A percentile compares a stretch with the other conserved stretches of the same genome.
Conservation (phyloP, 306 rosid genomes). For the Cicer pinnatifidum region DNA sequence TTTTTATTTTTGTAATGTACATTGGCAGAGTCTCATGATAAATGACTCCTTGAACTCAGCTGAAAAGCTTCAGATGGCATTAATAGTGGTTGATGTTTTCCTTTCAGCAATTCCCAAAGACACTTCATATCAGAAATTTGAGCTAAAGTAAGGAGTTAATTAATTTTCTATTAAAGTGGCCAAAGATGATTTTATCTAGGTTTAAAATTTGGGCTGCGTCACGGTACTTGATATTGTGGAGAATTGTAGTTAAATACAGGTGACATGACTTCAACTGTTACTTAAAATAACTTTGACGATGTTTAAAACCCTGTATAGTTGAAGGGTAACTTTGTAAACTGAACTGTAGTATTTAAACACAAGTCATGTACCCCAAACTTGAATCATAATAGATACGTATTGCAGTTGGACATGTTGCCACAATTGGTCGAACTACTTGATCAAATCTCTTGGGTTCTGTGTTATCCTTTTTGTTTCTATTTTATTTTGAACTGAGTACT, state of each 20-base stretch:
- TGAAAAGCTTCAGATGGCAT: constrained; percentile 72
- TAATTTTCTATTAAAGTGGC: neutral
- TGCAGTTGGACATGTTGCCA: no score
- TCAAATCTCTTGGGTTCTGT: no score
- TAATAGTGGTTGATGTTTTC: constrained; percentile 67
- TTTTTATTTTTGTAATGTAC: constrained; percentile 20
- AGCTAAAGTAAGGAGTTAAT: constrained; percentile 55
- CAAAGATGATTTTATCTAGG: neutral
- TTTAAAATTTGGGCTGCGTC: neutral
- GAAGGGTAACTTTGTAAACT: no score
- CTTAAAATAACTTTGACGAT: neutral
- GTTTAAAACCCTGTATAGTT: neutral
- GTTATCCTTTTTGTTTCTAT: no score
- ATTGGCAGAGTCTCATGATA: constrained; percentile 70
- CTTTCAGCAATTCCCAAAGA: constrained; percentile 62
- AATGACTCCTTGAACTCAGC: constrained; percentile 64
- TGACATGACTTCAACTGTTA: neutral
- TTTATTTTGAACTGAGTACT: no score
- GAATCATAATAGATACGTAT: no score
- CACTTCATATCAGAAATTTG: constrained; percentile 64
- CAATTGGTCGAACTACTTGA: no score
- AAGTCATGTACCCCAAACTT: no score
- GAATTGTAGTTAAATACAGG: neutral
- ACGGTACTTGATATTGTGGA: neutral
- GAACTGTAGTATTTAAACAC: no score